Evolutionary conservation across 129 eudicot species (phyloP).

Genomic region (sunflower (Helianthus annuus)): DNA sequence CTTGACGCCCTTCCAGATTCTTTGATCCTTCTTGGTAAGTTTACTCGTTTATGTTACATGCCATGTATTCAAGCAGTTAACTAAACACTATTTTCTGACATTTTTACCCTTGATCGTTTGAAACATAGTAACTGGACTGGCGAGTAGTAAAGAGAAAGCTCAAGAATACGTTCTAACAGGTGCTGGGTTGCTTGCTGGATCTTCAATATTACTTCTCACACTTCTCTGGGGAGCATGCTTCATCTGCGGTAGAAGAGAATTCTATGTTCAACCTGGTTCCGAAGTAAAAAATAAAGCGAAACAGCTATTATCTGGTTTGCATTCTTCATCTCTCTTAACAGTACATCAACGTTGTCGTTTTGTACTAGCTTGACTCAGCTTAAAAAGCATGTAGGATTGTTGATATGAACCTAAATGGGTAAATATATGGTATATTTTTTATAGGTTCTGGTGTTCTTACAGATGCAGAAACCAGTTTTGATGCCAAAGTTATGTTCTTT

Average conservation of each 20-base stretch:
- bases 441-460: slow-evolving; percentile 63
- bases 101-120: neutral
- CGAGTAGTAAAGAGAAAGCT: slow-evolving; percentile 44
- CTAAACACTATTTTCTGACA: neutral
- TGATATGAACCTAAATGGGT: no score
- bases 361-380: no score
- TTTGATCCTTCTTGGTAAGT: slow-evolving; percentile 64
- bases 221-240: slow-evolving; percentile 68
- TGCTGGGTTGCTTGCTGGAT: slow-evolving; percentile 65
- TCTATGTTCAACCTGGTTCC: no score
- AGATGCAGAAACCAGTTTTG: slow-evolving; percentile 54
- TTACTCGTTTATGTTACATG: neutral
- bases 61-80: no score
- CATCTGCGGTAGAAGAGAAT: slow-evolving; percentile 4
- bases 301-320: no score
- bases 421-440: neutral
- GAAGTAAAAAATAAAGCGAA: no score
- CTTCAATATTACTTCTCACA: slow-evolving; percentile 62
- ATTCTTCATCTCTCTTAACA: no score
- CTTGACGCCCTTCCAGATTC: slow-evolving; percentile 74
- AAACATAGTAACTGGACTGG: slow-evolving; percentile 56
- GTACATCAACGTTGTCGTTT: no score
- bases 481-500: slow-evolving; percentile 70
- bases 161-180: slow-evolving; percentile 61
- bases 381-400: no score